phyloP scores from a whole-genome alignment of 768 basidiomycete species.

The Rhizopogon salebrosus region DNA sequence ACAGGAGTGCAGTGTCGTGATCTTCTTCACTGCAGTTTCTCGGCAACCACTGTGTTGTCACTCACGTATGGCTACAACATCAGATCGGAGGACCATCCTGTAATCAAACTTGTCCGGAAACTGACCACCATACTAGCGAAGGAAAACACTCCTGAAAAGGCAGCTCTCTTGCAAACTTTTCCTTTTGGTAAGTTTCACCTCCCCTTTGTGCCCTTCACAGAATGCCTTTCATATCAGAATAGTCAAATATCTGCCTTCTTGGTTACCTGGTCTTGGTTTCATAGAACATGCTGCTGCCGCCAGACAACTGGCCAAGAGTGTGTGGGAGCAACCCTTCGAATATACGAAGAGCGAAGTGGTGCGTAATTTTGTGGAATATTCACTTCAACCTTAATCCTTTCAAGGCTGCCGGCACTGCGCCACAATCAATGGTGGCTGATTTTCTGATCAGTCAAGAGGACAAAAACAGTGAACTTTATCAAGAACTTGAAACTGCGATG shows the following conservation, averaged over 20 bases:
- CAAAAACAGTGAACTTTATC: too few species aligned
- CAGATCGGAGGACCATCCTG: conserved; percentile 2
- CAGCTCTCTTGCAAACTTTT: conserved; percentile 1
- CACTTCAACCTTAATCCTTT: too few species aligned
- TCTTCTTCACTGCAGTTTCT: neutral
- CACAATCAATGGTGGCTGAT: too few species aligned
- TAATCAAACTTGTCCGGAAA: neutral
- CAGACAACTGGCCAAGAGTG: neutral
- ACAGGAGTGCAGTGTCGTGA: neutral
- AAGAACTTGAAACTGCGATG: neutral
- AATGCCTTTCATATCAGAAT: neutral
- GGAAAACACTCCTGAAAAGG: neutral
- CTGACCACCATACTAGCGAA: neutral
- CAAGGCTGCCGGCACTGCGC: neutral
- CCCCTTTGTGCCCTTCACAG: neutral
- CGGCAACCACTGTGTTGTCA: neutral
- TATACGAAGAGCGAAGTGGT: conserved; percentile 3
- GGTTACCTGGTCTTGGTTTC: conserved; percentile 12
- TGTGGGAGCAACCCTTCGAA: conserved; percentile 1
- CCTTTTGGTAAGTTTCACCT: conserved; percentile 4
- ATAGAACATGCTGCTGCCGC: neutral
- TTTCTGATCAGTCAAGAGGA: too few species aligned
- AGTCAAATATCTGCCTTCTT: conserved; percentile 10
- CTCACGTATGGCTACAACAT: conserved; percentile 4
- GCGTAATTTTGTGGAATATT: neutral